Base-by-base conservation (phyloP, 2,329 filamentous ascomycete species). In the Berkeleyomyces rouxiae region DNA sequence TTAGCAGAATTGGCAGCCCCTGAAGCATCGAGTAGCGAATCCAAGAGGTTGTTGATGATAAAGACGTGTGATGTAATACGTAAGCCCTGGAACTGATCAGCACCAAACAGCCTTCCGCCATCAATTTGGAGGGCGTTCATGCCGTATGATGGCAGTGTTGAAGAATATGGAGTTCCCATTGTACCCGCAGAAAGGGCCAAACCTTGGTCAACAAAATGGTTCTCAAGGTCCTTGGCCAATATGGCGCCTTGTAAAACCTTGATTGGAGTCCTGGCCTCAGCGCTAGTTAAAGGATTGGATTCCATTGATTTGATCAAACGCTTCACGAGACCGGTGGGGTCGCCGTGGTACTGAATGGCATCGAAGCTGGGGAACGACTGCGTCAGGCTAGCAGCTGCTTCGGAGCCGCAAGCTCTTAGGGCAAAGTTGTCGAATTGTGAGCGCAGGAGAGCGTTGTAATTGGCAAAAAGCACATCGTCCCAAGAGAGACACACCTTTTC, bases 391-490 rank as follows among this genome's bases (percentile, higher is more conserved):
- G 82, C 76, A 31, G 80, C 75, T 16, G 79, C 73, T 42, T 79
- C 78, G 16, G 80, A 73, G 9, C 82, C 76, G 67, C 80, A 79
- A 66, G 79, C 75, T 31, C 74, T 75, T 65, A 82, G 74, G 63
- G 88, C 74, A 69, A 87, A 95, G 2, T 77, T 76, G 67, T 92
- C 87, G 70, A 95, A 92, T 68, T 92, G 86, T 2, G 84, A 82
- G 61, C 91, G 81, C 7, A 96, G 74, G 4, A 92, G 76, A n/a
- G 88, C 85, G 70, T 95, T 96, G 76, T 93, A 93, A 71, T 91
- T 84, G 43, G 86, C 85, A 72, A 93, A 96, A 16, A 96, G 78
- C 68, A 86, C 83, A 69, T 97, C 92, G 67, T 96, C 89, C 86
- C 90, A 95, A 31, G 80, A 83, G 59, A 81, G 79, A 70, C 88